Conservation (phyloP, 768 basidiomycete genomes). For the Nidularia pulvinata region DNA sequence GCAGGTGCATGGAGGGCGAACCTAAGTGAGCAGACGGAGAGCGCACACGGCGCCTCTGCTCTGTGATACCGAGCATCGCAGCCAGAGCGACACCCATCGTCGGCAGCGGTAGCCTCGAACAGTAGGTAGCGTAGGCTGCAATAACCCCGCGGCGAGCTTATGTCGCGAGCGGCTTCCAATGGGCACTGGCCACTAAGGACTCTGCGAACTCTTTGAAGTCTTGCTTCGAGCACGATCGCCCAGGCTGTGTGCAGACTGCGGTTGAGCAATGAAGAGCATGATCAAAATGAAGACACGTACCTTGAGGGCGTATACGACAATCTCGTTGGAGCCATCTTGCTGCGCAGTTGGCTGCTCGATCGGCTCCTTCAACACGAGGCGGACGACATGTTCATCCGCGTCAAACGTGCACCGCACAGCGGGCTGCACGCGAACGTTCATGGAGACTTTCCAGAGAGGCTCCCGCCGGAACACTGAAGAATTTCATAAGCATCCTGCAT, state of each 20-base stretch:
- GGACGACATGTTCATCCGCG: conserved; percentile 50
- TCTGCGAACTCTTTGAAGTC: conserved; percentile 57
- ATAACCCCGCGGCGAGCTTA: background rate
- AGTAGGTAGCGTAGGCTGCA: too few relatives aligned
- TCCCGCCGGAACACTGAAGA: conserved; percentile 67
- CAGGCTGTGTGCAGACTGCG: conserved; percentile 27
- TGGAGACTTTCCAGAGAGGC: conserved; percentile 67
- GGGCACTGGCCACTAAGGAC: conserved; percentile 34
- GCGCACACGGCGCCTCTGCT: too few relatives aligned
- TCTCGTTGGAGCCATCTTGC: conserved; percentile 26
- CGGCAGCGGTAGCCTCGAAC: too few relatives aligned
- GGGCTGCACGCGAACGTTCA: conserved; percentile 60
- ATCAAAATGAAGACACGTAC: conserved; percentile 24
- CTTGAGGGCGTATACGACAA: conserved; percentile 68
- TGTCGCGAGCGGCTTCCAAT: conserved; percentile 24
- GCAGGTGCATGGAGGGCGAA: too few relatives aligned
- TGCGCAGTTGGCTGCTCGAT: conserved; percentile 18
- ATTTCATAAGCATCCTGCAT: background rate
- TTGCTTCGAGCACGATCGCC: conserved; percentile 45
- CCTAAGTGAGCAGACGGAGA: too few relatives aligned
- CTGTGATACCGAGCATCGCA: too few relatives aligned
- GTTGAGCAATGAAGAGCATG: background rate
- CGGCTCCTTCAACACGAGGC: conserved; percentile 53
- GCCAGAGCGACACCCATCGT: too few relatives aligned
- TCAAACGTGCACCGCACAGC: conserved; percentile 61